Evolutionary conservation across 306 rosid genomes (phyloP), one percentile per base, ranked within the genome.

Genomic region (Lagenaria siceraria): DNA sequence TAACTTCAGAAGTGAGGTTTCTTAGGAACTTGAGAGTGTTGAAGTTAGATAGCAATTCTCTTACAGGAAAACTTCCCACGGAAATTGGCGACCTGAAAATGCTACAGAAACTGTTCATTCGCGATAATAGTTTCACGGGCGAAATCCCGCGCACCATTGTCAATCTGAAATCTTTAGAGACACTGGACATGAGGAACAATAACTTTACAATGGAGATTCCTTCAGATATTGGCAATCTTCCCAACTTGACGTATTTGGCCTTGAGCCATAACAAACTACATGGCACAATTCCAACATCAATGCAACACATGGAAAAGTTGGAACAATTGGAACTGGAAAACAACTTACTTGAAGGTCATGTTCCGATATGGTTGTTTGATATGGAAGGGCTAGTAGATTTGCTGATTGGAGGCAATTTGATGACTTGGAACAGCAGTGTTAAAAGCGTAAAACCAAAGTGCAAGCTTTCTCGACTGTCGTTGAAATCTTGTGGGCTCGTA

Each of bases 231-330:
- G 79, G 78, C 9, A 10, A 13, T 66, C 65, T 82, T 4, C 27
- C 79, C 70, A 82, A 82, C 85, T n/a, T 78, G 69, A 74, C 85
- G 14, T 42, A 58, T 65, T 64, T 82, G 56, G 76, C 59, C 54
- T 78, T 82, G 72, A 24, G 76, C 38, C 49, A 75, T 11, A 82
- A 82, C 60, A 61, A 19, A 58, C 53, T 82, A 72, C 74, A 13
- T 42, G 85, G 85, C 24, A 61, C 70, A 73, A 82, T 82, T 56
- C 85, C 85, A 78, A 35, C 60, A 27, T 78, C 79, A 13, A 64
- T 82, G 54, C 77, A 78, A n/a, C 58, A 63, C 4, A 36, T 78
- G 70, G 33, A 13, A 40, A 78, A 64, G 29, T 63, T 82, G 54
- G 35, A 78, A 31, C 78, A 49, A 4, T 52, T 82, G 35, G 21